Evolutionary conservation across 345 rosid genomes (phyloP).

Genomic region (Syzygium grande): DNA sequence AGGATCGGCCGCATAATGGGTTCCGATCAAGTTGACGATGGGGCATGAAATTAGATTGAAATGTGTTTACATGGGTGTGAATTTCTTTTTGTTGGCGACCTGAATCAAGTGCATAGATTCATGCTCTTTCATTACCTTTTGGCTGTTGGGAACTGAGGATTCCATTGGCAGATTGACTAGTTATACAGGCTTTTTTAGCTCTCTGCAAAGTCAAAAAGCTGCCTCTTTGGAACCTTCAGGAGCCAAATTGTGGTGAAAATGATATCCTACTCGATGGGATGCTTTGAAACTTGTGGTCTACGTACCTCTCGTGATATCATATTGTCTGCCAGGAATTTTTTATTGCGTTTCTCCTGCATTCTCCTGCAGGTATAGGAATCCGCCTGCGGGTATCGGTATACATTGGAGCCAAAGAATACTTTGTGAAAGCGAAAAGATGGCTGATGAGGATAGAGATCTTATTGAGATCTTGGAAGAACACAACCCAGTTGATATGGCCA

Average conservation of each 20-base stretch:
- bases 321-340: not conserved
- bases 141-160: not conserved
- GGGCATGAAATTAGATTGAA: too few species aligned
- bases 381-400: not conserved
- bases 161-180: not conserved
- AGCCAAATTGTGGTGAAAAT: not conserved
- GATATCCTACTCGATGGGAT: not conserved
- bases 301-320: not conserved
- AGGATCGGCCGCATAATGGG: too few species aligned
- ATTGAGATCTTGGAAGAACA: conserved; percentile 64
- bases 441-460: conserved; percentile 41
- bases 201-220: not conserved
- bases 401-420: not conserved
- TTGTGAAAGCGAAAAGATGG: conserved; percentile 18
- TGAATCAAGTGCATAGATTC: not conserved
- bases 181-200: not conserved
- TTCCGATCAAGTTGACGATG: too few species aligned
- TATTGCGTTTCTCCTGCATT: not conserved
- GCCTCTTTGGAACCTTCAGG: not conserved
- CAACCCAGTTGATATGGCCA: conserved; percentile 40
- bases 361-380: not conserved
- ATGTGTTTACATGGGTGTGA: too few species aligned
- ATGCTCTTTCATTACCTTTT: not conserved
- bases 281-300: not conserved
- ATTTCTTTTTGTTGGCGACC: not conserved